These are phyloP conservation scores for Yamadazyma nakazawae DNA, from an alignment of 805 yeast genomes.

Conservation along the genomic window DNA sequence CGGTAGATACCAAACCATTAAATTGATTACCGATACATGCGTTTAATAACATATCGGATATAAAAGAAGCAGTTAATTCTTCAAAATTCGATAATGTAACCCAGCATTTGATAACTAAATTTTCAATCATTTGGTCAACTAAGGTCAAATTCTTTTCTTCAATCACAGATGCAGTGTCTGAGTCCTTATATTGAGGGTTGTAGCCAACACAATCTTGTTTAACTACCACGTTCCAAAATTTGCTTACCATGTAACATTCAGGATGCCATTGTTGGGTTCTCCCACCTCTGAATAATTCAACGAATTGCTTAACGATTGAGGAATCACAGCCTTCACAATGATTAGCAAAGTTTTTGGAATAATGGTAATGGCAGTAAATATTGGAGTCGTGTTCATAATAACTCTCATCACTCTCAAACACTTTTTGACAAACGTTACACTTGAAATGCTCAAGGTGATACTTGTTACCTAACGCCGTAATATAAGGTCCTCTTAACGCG, in stretches of 20 bases:
- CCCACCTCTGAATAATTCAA: slow-evolving; percentile 88
- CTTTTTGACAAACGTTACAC: slow-evolving; percentile 80
- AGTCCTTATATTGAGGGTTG: slow-evolving; percentile 10
- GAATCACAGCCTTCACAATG: slow-evolving; percentile 92
- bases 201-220: slow-evolving; percentile 58
- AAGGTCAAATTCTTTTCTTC: slow-evolving; percentile 32
- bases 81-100: slow-evolving; percentile 82
- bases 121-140: slow-evolving; percentile 64
- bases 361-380: slow-evolving; percentile 89
- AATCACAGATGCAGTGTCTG: background rate
- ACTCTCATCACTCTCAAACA: slow-evolving; percentile 87
- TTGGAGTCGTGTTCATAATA: slow-evolving; percentile 83
- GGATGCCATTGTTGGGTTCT: slow-evolving; percentile 98
- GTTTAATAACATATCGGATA: slow-evolving; percentile 84
- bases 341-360: slow-evolving; percentile 79
- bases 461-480: slow-evolving; percentile 87
- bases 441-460: slow-evolving; percentile 95
- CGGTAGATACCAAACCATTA: slow-evolving; percentile 67
- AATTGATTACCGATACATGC: slow-evolving; percentile 72
- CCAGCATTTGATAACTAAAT: slow-evolving; percentile 69
- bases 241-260: slow-evolving; percentile 96
- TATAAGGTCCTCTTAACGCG: slow-evolving; percentile 88
- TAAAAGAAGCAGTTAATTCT: slow-evolving; percentile 83
- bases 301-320: slow-evolving; percentile 90
- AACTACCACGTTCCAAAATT: slow-evolving; percentile 89